Evolutionary conservation across 768 basidiomycete genomes (phyloP), one percentile per base, ranked within the genome.

Genomic region (Astraeus odoratus): DNA sequence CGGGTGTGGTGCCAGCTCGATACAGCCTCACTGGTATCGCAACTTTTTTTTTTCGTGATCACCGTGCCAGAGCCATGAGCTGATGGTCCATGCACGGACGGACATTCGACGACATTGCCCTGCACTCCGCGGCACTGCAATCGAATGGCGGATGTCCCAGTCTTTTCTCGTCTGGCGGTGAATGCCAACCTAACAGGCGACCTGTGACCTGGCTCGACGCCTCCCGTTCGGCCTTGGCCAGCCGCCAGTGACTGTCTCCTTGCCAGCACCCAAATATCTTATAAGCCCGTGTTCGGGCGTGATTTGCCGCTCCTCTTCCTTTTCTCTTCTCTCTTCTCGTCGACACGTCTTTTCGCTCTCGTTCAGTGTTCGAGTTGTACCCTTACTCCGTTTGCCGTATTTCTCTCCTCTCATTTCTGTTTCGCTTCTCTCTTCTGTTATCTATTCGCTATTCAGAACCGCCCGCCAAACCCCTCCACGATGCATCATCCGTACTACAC

Each of bases 401-500:
- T 30, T 31, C 30, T 31, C 30, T 4, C 30, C 10, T 12, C 19
- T 16, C 16, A 20, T 6, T 27, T 29, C 4, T 26, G 24, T 40
- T 27, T n/a, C n/a, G n/a, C n/a, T 26, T 27, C 18, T 3, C 27
- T 29, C 39, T 24, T 27, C 23, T 29, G 4, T 38, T 15, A 15
- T 41, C 35, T 9, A 19, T 41, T 15, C 5, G 22, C 19, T 39
- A 39, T 24, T 22, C 22, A 19, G 12, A 10, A 15, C n/a, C n/a
- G n/a, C n/a, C n/a, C n/a, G n/a, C n/a, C n/a, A n/a, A 36, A 9
- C 35, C 9, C 19, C 35, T 40, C 9, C 39, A 20, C 12, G 24
- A 41, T 41, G 39, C 39, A 41, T 19, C 39, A 41, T 27, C 16
- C 39, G 25, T 41, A 27, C 26, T 41, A 41, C 27, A 27, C 39